phyloP scores from a whole-genome alignment of 140 eudicot species.

The Oenanthe javanica region DNA sequence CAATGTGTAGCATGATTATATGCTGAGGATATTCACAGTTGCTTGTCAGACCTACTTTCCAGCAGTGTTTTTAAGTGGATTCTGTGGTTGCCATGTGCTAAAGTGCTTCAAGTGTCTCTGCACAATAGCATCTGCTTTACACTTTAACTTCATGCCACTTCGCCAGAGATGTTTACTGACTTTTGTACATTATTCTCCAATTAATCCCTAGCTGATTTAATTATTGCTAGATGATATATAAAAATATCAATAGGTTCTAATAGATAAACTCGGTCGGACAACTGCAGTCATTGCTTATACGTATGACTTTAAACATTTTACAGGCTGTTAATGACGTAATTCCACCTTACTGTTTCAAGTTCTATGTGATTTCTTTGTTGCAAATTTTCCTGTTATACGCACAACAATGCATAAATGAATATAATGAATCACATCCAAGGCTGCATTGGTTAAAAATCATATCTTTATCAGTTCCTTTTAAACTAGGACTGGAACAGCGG shows the following conservation, averaged over 20 bases:
- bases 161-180: slow-evolving; percentile 1
- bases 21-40: background rate
- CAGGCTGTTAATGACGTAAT: background rate
- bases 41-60: background rate
- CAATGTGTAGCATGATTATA: background rate
- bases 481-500: background rate
- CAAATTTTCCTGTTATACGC: too few species aligned
- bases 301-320: background rate
- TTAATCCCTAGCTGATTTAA: background rate
- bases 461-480: background rate
- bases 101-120: background rate
- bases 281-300: background rate
- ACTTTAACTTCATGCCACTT: slow-evolving; percentile 3
- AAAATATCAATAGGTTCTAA: background rate
- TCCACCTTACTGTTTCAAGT: background rate
- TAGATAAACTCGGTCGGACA: background rate
- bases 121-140: background rate
- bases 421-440: background rate
- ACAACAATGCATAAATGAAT: background rate
- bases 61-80: background rate
- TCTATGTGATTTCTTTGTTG: too few species aligned
- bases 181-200: background rate
- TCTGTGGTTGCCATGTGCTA: slow-evolving; percentile 10
- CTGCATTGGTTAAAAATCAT: background rate
- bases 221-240: background rate